A percentile compares a stretch with the other conserved stretches of the same genome.
phyloP scores from a whole-genome alignment of 2,329 filamentous ascomycete genomes.

The Pseudogymnoascus sp. region DNA sequence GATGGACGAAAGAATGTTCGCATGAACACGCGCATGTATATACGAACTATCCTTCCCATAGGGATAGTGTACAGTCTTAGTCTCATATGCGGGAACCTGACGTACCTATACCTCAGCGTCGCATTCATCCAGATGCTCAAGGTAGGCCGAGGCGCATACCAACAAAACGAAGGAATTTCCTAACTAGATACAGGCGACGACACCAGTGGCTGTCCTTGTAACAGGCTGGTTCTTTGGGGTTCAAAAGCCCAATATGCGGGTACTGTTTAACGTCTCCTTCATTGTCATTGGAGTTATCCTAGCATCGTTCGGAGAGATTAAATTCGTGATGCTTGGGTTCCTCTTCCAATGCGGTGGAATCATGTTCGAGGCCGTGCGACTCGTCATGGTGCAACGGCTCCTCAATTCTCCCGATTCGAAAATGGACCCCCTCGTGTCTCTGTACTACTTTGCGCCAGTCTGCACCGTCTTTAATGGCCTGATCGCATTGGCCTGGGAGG shows the following conservation, averaged over 20 bases:
- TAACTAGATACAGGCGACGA: slow-evolving; percentile 60
- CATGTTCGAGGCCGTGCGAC: slow-evolving; percentile 70
- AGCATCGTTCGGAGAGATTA: slow-evolving; percentile 90
- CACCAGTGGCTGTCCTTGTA: slow-evolving; percentile 84
- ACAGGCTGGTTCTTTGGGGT: slow-evolving; percentile 84
- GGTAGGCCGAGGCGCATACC: slow-evolving; percentile 37
- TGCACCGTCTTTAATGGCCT: slow-evolving; percentile 75
- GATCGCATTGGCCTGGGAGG: slow-evolving; percentile 64
- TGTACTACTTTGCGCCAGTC: slow-evolving; percentile 83
- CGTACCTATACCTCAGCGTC: slow-evolving; percentile 90
- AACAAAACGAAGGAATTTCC: not conserved
- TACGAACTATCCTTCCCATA: slow-evolving; percentile 89
- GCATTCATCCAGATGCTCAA: slow-evolving; percentile 99
- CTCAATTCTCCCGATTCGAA: slow-evolving; percentile 79
- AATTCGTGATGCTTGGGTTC: slow-evolving; percentile 76
- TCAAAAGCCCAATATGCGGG: slow-evolving; percentile 67
- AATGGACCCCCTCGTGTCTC: slow-evolving; percentile 82
- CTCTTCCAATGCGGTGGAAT: slow-evolving; percentile 72
- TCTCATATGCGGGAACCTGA: slow-evolving; percentile 92
- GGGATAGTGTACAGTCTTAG: slow-evolving; percentile 93
- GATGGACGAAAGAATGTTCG: slow-evolving; percentile 94
- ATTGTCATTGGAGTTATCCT: slow-evolving; percentile 94
- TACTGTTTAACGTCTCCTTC: slow-evolving; percentile 84
- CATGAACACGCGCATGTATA: slow-evolving; percentile 91
- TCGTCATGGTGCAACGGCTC: slow-evolving; percentile 77